A percentile compares a stretch with the other conserved stretches of the same genome.
Evolutionary conservation across 345 rosid species (phyloP).

Genomic region (Isatis tinctoria): DNA sequence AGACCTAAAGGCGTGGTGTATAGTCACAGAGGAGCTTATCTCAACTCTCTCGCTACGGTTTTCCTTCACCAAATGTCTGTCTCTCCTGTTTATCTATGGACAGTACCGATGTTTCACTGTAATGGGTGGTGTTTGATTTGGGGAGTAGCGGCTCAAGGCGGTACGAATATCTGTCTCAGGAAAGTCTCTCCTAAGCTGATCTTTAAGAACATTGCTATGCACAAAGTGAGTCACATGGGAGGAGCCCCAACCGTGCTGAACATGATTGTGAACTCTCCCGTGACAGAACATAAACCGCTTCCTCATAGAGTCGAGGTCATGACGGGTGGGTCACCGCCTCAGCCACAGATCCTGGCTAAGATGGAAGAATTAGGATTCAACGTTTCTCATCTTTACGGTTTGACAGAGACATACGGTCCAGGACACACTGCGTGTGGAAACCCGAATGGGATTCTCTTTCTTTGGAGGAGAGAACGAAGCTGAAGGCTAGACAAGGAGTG

Average conservation of each 20-base stretch:
- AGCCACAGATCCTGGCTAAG: constrained; percentile 44
- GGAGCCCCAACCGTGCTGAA: constrained; percentile 81
- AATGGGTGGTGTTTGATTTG: constrained; percentile 88
- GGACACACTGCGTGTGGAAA: constrained; percentile 60
- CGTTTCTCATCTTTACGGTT: constrained; percentile 69
- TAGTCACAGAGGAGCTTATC: constrained; percentile 84
- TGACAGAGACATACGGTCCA: constrained; percentile 77
- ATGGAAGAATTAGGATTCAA: constrained; percentile 68
- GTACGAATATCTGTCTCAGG: constrained; percentile 67
- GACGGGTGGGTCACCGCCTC: constrained; percentile 76
- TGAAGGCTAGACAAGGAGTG: constrained; percentile 74
- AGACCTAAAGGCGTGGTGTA: constrained; percentile 85
- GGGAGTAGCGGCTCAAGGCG: constrained; percentile 91
- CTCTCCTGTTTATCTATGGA: constrained; percentile 72
- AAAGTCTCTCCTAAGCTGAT: constrained; percentile 53
- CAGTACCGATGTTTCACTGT: constrained; percentile 94
- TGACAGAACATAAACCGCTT: constrained; percentile 36
- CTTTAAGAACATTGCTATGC: constrained; percentile 47
- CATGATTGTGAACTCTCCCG: constrained; percentile 64
- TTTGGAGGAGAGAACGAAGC: constrained; percentile 34
- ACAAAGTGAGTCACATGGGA: constrained; percentile 77
- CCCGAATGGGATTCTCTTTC: constrained; percentile 71
- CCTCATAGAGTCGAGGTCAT: constrained; percentile 49
- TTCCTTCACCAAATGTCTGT: constrained; percentile 57
- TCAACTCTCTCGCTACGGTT: constrained; percentile 59